These are phyloP conservation scores for Lactuca saligna DNA, from an alignment of 129 eudicot species.

Conservation along the genomic window DNA sequence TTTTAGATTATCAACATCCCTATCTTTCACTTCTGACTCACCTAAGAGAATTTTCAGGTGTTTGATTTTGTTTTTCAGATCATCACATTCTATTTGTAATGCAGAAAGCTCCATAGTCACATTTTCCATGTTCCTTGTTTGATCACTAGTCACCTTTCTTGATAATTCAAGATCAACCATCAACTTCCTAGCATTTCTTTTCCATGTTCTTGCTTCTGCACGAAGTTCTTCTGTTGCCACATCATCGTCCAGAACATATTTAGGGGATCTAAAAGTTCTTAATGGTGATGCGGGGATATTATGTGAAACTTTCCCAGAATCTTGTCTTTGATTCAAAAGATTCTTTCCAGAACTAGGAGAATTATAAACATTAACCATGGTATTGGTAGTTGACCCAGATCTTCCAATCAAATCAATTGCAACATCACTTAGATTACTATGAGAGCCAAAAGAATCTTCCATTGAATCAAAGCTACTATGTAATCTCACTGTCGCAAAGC, in stretches of 20 bases:
- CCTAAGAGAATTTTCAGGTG: conserved; percentile 47
- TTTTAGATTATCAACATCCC: conserved; percentile 33
- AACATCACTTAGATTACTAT: conserved; percentile 39
- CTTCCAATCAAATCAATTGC: conserved; percentile 36
- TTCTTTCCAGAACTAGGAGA: conserved; percentile 47
- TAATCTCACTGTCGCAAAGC: conserved; percentile 56
- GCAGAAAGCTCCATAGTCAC: conserved; percentile 62
- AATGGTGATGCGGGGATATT: conserved; percentile 45
- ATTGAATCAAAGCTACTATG: conserved; percentile 62
- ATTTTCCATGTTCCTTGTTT: conserved; percentile 37
- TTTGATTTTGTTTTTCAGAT: conserved; percentile 47
- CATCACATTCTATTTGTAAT: conserved; percentile 48
- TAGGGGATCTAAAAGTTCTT: conserved; percentile 38
- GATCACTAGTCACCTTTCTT: conserved; percentile 57
- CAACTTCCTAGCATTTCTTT: conserved; percentile 65
- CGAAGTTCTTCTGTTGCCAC: conserved; percentile 52
- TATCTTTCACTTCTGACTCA: conserved; percentile 40
- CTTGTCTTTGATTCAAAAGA: conserved; percentile 38
- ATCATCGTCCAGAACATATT: conserved; percentile 39
- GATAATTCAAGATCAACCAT: conserved; percentile 51
- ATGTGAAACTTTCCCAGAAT: conserved; percentile 35
- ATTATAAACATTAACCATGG: conserved; percentile 31
- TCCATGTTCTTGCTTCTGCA: conserved; percentile 79
- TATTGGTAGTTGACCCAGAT: conserved; percentile 43
- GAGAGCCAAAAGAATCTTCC: conserved; percentile 50